Base-by-base conservation (phyloP, 345 rosid species). In the Populus ilicifolia region DNA sequence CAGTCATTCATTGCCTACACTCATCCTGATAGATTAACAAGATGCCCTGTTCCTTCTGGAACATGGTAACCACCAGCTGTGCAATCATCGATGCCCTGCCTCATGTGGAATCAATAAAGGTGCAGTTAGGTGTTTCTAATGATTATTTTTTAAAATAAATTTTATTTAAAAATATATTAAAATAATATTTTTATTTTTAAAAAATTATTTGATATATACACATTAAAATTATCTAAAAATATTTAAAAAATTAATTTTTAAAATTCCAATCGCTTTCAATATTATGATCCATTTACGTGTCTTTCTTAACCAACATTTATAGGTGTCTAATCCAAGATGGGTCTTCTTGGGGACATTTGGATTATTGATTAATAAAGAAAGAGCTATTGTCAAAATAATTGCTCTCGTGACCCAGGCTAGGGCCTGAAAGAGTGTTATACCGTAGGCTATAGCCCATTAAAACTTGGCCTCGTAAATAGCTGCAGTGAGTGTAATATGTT, bases 321-420 rank as follows among this genome's bases (percentile, higher is more conserved):
- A 0, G 1, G 33, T 21, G 46, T 81, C 84, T 1, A 81, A 4
- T 38, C 73, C 78, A 0, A 21, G 54, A 44, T 69, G 78, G 8
- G 59, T 80, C 61, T 48, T 77, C 30, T 62, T 77, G 3, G 73
- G 4, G 21, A 21, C 50, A 20, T 18, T 2, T 0, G 30, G 56
- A 62, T 73, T 29, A 2, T 77, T 77, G 11, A 73, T n/a, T 0
- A 81, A 8, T 17, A 77, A 48, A 0, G 78, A 35, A 5, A 77
- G 21, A 5, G 74, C 74, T 80, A 80, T 69, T 44, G 25, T 69
- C n/a, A 81, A 10, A 0, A 71, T 63, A 6, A 46, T 52, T 3
- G 43, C 4, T 21, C 72, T 77, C 0, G 80, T 38, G 35, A 73
- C 84, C 0, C 75, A 67, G 6, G 71, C 80, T 8, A 81, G 63